Percentiles rank a stretch among this genome's conserved stretches.
These are phyloP conservation scores for Butyriboletus appendiculatus DNA, from an alignment of 1,284 basidiomycete species.

Conservation along the genomic window DNA sequence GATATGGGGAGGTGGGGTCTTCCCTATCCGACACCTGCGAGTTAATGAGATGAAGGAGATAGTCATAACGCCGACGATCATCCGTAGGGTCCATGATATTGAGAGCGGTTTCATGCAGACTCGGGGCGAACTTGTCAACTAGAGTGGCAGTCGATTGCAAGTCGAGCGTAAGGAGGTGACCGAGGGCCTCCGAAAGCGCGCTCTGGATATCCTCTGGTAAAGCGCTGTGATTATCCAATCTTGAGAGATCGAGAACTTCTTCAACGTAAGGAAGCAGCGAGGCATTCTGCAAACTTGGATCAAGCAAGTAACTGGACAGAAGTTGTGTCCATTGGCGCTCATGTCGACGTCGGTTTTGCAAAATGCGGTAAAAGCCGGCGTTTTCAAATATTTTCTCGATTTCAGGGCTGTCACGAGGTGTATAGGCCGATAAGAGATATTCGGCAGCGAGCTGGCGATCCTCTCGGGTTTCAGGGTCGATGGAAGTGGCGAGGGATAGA, in stretches of 20 bases:
- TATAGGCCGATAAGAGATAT: conserved; percentile 92
- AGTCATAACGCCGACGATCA: conserved; percentile 68
- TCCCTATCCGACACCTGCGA: conserved; percentile 48
- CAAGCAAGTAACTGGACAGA: conserved; percentile 74
- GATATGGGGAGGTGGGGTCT: conserved; percentile 26
- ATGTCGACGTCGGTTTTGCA: conserved; percentile 78
- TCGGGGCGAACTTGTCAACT: conserved; percentile 70
- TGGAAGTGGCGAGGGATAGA: conserved; percentile 63
- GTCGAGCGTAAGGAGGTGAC: conserved; percentile 63
- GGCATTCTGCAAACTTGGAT: conserved; percentile 61
- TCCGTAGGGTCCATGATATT: conserved; percentile 44
- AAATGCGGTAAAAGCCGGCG: conserved; percentile 90
- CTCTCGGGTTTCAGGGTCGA: conserved; percentile 81
- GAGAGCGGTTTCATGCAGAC: conserved; percentile 61
- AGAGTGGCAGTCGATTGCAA: conserved; percentile 71
- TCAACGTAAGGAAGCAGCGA: conserved; percentile 69
- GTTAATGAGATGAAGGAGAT: conserved; percentile 78
- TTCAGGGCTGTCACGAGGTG: conserved; percentile 73
- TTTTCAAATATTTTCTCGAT: conserved; percentile 73
- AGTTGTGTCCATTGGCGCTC: conserved; percentile 79
- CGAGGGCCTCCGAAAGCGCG: conserved; percentile 58
- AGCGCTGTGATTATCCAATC: conserved; percentile 44
- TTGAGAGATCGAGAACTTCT: conserved; percentile 56
- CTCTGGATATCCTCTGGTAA: conserved; percentile 51
- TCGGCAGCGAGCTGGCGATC: conserved; percentile 96